Conservation (phyloP, 1,284 basidiomycete genomes). For the Cystobasidiaceae sp. region DNA sequence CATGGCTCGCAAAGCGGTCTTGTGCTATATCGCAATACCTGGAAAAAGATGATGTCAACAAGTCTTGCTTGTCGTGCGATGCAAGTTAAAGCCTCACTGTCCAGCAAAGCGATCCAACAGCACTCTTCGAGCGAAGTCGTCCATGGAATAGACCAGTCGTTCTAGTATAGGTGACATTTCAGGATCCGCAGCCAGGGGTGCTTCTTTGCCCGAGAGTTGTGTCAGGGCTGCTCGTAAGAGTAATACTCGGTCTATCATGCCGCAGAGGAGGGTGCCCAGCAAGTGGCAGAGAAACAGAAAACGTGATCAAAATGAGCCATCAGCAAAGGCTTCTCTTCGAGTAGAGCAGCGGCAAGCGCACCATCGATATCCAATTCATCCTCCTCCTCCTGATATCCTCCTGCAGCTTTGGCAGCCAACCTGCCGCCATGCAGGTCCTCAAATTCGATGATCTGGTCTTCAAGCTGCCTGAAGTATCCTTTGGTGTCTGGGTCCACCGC, state of each 20-base stretch:
- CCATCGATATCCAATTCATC: slow-evolving; percentile 41
- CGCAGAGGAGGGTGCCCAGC: too few species aligned
- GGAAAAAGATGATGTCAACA: neutral
- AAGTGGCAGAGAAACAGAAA: too few species aligned
- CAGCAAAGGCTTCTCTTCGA: neutral
- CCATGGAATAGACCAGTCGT: slow-evolving; percentile 81
- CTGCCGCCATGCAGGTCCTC: slow-evolving; percentile 30
- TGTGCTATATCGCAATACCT: slow-evolving; percentile 59
- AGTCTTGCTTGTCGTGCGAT: slow-evolving; percentile 44
- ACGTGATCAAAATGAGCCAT: slow-evolving; percentile 13
- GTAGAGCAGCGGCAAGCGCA: slow-evolving; percentile 3
- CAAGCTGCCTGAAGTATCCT: slow-evolving; percentile 42
- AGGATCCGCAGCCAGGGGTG: slow-evolving; percentile 80
- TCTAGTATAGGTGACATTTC: slow-evolving; percentile 84
- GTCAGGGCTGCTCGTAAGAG: slow-evolving; percentile 77
- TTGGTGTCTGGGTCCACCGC: slow-evolving; percentile 41
- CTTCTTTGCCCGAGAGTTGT: slow-evolving; percentile 80
- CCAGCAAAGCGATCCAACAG: slow-evolving; percentile 77
- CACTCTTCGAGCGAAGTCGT: slow-evolving; percentile 83
- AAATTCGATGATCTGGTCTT: slow-evolving; percentile 40
- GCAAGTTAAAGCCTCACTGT: slow-evolving; percentile 56
- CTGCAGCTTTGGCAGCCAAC: slow-evolving; percentile 10
- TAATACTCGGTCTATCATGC: slow-evolving; percentile 62
- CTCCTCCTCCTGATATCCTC: slow-evolving; percentile 35
- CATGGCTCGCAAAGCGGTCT: slow-evolving; percentile 87